These are phyloP conservation scores for Pseudogymnoascus sp. DNA, from an alignment of 2,329 filamentous ascomycete species.

Conservation along the genomic window DNA sequence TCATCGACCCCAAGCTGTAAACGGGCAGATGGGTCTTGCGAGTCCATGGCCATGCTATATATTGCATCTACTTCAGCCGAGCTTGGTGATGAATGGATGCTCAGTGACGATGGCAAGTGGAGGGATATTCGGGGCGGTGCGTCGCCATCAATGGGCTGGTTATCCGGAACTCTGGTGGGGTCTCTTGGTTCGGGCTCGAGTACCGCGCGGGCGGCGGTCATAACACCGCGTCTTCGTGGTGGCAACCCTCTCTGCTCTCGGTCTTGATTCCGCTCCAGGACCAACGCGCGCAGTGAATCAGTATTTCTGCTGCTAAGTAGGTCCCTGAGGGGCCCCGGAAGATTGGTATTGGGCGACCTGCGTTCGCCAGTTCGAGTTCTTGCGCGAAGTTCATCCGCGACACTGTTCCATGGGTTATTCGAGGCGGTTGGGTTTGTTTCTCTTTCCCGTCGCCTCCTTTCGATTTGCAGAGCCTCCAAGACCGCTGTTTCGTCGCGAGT, in stretches of 20 bases:
- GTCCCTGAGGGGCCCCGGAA: conserved; percentile 26
- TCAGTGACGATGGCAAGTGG: conserved; percentile 23
- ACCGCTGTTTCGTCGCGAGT: conserved; percentile 50
- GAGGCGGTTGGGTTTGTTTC: conserved; percentile 18
- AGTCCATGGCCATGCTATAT: conserved; percentile 32
- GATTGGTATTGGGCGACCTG: conserved; percentile 19
- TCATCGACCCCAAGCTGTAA: conserved; percentile 25
- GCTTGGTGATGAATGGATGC: conserved; percentile 26
- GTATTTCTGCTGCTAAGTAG: conserved; percentile 26
- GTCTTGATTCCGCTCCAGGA: conserved; percentile 31
- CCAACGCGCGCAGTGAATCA: conserved; percentile 28
- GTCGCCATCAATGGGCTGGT: conserved; percentile 11
- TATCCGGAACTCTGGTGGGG: conserved; percentile 16
- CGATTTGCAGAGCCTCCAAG: conserved; percentile 49
- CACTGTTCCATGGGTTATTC: background rate
- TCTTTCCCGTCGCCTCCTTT: conserved; percentile 40
- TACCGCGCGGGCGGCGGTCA: conserved; percentile 15
- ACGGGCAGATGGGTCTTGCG: conserved; percentile 21
- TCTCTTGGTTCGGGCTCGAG: conserved; percentile 19
- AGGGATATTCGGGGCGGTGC: background rate
- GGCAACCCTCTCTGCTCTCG: conserved; percentile 24
- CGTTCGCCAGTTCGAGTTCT: conserved; percentile 17
- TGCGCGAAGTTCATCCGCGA: conserved; percentile 16
- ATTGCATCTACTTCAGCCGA: conserved; percentile 38
- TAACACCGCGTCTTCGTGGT: conserved; percentile 23